Base-by-base conservation (phyloP, 371 early-diverging fungal species). In the Funneliformis caledonium region DNA sequence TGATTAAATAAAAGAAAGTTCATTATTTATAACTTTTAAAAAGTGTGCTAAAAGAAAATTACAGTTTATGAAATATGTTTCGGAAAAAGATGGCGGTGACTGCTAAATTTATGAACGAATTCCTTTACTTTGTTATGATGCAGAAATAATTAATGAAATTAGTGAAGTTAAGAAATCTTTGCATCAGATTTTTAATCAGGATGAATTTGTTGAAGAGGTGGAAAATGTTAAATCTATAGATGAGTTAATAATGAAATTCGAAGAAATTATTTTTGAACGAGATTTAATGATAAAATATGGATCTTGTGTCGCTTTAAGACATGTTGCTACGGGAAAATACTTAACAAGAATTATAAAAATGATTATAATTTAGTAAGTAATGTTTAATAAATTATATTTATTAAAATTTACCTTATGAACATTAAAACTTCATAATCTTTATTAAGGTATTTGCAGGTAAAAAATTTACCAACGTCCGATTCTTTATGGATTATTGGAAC, bases 321-420 rank as follows among this genome's bases (percentile, higher is more conserved):
- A 69, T 45, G 69, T 69, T 11, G 12, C 69, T 69, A 37, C 37
- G 45, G n/a, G 69, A 45, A 69, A 69, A 69, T 69, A 69, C 19
- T 42, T 69, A 19, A 42, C 69, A 1, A 69, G 42, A 52, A 19
- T 37, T 2, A 52, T 52, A 37, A 37, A 2, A 2, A 37, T 37
- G 3, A 37, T 3, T 19, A 52, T 19, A 52, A 3, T 37, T 16
- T 16, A 52, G 19, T 19, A 52, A 52, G 19, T 52, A 52, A 16
- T 52, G 16, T 2, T 12, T 52, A 16, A 52, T 45, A 45, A 45
- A 6, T 45, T 45, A 45, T 45, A 4, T 45, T 45, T 45, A 45
- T 45, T 8, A 26, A 26, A 26, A 0, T 26, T 26, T 26, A 26
- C 26, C 26, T 6, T 45, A 45, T 52, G 14, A 14, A 52, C 0